These are phyloP conservation scores for Skeletonema menzelii DNA, from an alignment of 108 stramenopile species.

Conservation along the genomic window DNA sequence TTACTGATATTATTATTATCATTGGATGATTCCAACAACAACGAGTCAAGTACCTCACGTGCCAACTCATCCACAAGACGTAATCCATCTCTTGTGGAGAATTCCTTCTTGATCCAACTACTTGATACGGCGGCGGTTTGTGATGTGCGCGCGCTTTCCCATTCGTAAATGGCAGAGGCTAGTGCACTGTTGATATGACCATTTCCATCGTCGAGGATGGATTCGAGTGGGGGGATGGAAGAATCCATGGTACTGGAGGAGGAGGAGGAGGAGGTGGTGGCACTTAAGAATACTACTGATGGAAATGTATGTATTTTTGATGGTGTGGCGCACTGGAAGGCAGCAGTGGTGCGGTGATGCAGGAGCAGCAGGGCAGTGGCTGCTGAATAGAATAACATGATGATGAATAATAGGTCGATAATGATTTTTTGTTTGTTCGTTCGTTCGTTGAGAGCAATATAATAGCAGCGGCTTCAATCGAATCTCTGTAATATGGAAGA, in stretches of 20 bases:
- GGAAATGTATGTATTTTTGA: neutral
- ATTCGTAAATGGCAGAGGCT: slow-evolving; percentile 62
- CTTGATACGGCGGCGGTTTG: slow-evolving; percentile 20
- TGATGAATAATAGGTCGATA: no score
- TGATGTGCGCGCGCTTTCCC: slow-evolving; percentile 60
- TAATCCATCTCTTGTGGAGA: slow-evolving; percentile 62
- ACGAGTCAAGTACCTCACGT: slow-evolving; percentile 12
- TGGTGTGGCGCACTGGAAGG: neutral
- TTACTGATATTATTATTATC: no score
- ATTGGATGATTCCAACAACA: neutral
- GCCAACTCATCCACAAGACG: slow-evolving; percentile 60
- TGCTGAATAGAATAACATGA: neutral
- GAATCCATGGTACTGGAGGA: neutral
- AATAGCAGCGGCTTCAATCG: no score
- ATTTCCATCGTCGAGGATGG: slow-evolving; percentile 59
- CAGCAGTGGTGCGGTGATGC: neutral
- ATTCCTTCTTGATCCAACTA: slow-evolving; percentile 14
- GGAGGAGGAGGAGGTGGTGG: no score
- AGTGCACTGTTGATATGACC: slow-evolving; percentile 64
- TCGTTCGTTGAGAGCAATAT: neutral
- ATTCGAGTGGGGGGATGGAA: slow-evolving; percentile 17
- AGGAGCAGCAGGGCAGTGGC: neutral
- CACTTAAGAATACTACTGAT: neutral
- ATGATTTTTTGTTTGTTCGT: neutral
- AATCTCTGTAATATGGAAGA: no score